A percentile compares a stretch with the other conserved stretches of the same genome.
Conservation (phyloP, 352 stramenopile genomes). For the Phytophthora hybrid region DNA sequence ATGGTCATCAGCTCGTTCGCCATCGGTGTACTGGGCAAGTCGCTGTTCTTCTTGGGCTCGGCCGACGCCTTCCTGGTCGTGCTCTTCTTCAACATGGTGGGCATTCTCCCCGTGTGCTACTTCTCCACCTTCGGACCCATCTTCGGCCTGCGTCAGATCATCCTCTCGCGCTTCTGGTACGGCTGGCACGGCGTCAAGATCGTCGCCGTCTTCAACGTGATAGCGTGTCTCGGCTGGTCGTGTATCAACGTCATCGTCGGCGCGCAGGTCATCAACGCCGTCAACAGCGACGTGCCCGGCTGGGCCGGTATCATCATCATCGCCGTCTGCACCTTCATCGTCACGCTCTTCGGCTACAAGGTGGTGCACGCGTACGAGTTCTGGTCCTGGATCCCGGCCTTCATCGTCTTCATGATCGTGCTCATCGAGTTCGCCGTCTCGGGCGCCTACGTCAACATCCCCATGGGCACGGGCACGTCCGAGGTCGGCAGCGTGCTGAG, state of each 20-base stretch:
- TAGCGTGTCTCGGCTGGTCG: constrained; percentile 54
- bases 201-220: constrained; percentile 56
- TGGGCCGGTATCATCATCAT: constrained; percentile 62
- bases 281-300: constrained; percentile 52
- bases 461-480: constrained; percentile 45
- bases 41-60: constrained; percentile 51
- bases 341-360: constrained; percentile 63
- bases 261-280: constrained; percentile 55
- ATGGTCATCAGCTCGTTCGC: constrained; percentile 61
- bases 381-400: constrained; percentile 57
- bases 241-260: constrained; percentile 61
- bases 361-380: constrained; percentile 62
- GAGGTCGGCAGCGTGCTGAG: constrained; percentile 48
- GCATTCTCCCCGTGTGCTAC: constrained; percentile 52
- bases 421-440: constrained; percentile 48
- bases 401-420: constrained; percentile 61
- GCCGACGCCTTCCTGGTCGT: constrained; percentile 54
- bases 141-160: constrained; percentile 59
- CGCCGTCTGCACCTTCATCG: constrained; percentile 47
- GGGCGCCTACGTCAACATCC: constrained; percentile 55
- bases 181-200: constrained; percentile 55
- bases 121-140: constrained; percentile 54
- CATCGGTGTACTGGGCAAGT: constrained; percentile 56
- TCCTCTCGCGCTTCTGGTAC: constrained; percentile 62
- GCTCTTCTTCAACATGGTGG: constrained; percentile 54